Conservation (phyloP, 805 yeast genomes). For the Candida caryicola region DNA sequence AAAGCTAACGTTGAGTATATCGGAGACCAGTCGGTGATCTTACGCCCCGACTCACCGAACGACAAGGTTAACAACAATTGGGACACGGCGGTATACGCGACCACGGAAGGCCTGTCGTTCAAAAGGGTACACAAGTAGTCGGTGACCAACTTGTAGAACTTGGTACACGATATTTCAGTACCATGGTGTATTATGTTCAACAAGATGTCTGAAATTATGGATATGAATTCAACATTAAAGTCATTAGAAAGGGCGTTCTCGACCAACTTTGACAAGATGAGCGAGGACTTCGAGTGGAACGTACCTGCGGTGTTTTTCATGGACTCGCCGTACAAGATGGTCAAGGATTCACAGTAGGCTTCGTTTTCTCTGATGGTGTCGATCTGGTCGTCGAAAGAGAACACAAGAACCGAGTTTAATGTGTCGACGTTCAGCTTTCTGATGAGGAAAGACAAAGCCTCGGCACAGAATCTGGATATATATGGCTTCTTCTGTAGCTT, state of each 20-base stretch:
- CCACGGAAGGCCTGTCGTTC: slow-evolving; percentile 1
- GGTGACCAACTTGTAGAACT: slow-evolving; percentile 38
- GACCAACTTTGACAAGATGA: slow-evolving; percentile 47
- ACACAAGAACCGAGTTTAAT: slow-evolving; percentile 45
- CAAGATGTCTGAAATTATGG: slow-evolving; percentile 56
- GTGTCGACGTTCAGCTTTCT: slow-evolving; percentile 58
- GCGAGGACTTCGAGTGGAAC: slow-evolving; percentile 67
- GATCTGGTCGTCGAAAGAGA: slow-evolving; percentile 35
- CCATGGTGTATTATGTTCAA: slow-evolving; percentile 55
- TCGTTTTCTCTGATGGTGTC: slow-evolving; percentile 33
- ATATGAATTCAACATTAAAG: slow-evolving; percentile 8
- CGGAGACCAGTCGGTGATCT: slow-evolving; percentile 52
- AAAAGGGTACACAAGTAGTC: slow-evolving; percentile 17
- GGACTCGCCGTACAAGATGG: slow-evolving; percentile 66
- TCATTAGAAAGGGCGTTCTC: slow-evolving; percentile 24
- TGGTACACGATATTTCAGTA: slow-evolving; percentile 43
- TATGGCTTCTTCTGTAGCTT: slow-evolving; percentile 56
- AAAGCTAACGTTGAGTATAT: slow-evolving; percentile 19
- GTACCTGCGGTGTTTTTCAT: slow-evolving; percentile 68
- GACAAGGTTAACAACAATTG: slow-evolving; percentile 47
- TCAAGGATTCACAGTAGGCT: slow-evolving; percentile 56
- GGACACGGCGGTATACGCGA: slow-evolving; percentile 17
- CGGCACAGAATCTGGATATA: slow-evolving; percentile 81
- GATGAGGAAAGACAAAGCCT: slow-evolving; percentile 80
- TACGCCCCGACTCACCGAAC: slow-evolving; percentile 71